Base-by-base conservation (phyloP, 176 grass and related monocot species). In the Urochloa ruziziensis region DNA sequence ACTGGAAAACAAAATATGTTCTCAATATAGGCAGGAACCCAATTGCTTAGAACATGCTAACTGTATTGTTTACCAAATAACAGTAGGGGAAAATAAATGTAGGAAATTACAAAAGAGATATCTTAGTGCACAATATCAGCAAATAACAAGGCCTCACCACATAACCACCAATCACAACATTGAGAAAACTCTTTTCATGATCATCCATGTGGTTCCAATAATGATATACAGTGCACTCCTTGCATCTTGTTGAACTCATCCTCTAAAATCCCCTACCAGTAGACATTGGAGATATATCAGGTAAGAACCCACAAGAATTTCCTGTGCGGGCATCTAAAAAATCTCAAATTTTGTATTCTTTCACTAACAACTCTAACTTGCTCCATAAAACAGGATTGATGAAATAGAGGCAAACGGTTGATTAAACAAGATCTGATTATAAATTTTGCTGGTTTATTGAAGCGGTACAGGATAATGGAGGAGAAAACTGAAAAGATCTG, bases 181-280 rank as follows among this genome's bases (percentile, higher is more conserved):
- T 59, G 43, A 80, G 13, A 47, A 89, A 89, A 54, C 62, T 19
- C 34, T 67, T 82, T 21, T 59, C 78, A 13, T 13, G 77, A 27
- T 30, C 28, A 66, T 36, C 87, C 14, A 80, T 36, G 25, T 81
- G 82, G 10, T 60, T 67, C 87, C 82, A 89, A 16, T 85, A 89
- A 67, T 52, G 29, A 73, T 85, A 67, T 34, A 17, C 39, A 53
- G 61, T 52, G 25, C 82, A 85, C 19, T 81, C 83, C 32, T 19
- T 67, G 69, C 87, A 89, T 42, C 13, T 64, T 54, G 23, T 74
- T 36, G 30, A 81, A 49, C 12, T 74, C 68, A 43, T 85, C 61
- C n/a, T 61, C 0, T 30, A 15, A 44, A 10, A 24, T 14, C 37
- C 29, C 74, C 34, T 74, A 28, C 16, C 3, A 77, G n/a, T 61